phyloP scores from a whole-genome alignment of 345 rosid species.

The Sonneratia caseolaris region DNA sequence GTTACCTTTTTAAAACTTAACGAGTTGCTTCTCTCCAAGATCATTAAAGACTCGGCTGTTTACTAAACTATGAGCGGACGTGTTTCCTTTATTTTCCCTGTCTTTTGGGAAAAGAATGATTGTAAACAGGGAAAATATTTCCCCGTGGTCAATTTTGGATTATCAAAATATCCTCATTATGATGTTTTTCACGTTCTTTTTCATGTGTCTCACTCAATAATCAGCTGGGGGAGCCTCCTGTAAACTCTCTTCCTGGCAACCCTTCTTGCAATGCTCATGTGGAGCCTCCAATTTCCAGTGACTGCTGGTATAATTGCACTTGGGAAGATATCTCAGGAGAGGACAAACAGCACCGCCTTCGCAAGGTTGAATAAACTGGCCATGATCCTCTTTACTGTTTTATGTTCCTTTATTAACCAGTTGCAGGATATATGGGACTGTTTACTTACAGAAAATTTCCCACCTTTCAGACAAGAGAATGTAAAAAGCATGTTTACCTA shows the following conservation, averaged over 20 bases:
- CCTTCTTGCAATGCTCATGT: slow-evolving; percentile 72
- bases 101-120: not conserved
- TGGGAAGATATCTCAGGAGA: slow-evolving; percentile 80
- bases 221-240: slow-evolving; percentile 92
- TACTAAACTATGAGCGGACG: not conserved
- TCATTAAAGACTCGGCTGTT: not conserved
- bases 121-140: not conserved
- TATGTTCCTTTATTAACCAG: slow-evolving; percentile 4
- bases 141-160: not conserved
- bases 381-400: slow-evolving; percentile 1
- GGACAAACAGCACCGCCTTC: slow-evolving; percentile 80
- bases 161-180: not conserved
- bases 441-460: no score
- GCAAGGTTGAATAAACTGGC: slow-evolving; percentile 44
- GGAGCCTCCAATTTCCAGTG: slow-evolving; percentile 75
- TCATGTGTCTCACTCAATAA: not conserved
- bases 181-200: not conserved
- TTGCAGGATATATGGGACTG: not conserved
- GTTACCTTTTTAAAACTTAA: not conserved
- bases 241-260: slow-evolving; percentile 30
- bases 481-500: no score
- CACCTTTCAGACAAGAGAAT: no score
- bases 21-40: not conserved
- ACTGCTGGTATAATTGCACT: slow-evolving; percentile 98
- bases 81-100: not conserved